Evolutionary conservation across 306 rosid genomes (phyloP), one percentile per base, ranked within the genome.

Genomic region (Corylus americana): DNA sequence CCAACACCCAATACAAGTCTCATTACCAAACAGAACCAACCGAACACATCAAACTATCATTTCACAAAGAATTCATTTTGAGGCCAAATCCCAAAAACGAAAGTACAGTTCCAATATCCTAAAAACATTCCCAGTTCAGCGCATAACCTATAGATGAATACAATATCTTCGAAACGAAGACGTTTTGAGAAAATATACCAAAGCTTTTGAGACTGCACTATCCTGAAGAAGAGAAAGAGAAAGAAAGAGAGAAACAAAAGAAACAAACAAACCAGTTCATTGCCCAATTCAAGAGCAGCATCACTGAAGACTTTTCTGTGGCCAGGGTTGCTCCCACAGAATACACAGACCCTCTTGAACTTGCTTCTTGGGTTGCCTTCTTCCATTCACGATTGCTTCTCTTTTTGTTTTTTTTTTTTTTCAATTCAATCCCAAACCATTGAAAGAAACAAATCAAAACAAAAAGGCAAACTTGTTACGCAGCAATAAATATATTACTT

Each of bases 251-350:
- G 58, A 51, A 64, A 13, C 22, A 59, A 42, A 55, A n/a, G 70
- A 62, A 66, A 75, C 55, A 74, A 42, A 73, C 91, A 55, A 75
- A 93, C 98, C 89, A 93, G 82, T 90, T 93, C 95, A 81, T 93
- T 87, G 81, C 97, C 95, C 88, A 93, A 80, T 76, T 90, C 93
- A 88, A 91, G 86, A 74, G 98, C 88, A 77, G 97, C 95, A 76
- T 90, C 93, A 66, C 97, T 84, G 85, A 91, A 93, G 63, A 93
- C 90, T 83, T 90, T 79, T 37, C 93, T 82, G 81, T 89, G 80
- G 80, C 98, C 98, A 66, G 96, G 82, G 91, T 89, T 94, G 91
- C 98, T 94, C 74, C 98, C 98, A 57, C 98, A 94, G 84, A 94
- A 94, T 74, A 94, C 98, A 74, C 97, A 94, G 29, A 94, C 81